A percentile compares a stretch with the other conserved stretches of the same genome.
Evolutionary conservation across 768 basidiomycete genomes (phyloP).

Genomic region (Mycena capillaripes): DNA sequence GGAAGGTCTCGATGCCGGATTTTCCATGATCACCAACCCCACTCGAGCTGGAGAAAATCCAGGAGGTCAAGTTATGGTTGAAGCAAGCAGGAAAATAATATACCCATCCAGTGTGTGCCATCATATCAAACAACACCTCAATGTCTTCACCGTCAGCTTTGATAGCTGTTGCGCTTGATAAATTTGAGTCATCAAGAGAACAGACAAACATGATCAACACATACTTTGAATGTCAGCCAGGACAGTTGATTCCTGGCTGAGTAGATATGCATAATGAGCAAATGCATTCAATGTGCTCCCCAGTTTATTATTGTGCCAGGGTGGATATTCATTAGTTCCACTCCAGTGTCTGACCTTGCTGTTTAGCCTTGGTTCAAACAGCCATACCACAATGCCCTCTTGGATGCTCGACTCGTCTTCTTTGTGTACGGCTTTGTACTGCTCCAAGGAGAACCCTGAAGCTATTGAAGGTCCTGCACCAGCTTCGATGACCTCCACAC

Average conservation of each 20-base stretch:
- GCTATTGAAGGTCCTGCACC: constrained; percentile 6
- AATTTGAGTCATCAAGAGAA: neutral
- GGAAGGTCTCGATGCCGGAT: neutral
- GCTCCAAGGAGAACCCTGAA: constrained; percentile 12
- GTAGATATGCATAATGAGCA: neutral
- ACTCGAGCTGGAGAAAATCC: neutral
- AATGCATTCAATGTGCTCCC: constrained; percentile 12
- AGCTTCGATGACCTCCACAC: constrained; percentile 1
- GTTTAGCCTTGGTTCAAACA: constrained; percentile 8
- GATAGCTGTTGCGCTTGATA: neutral
- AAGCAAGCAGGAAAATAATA: neutral
- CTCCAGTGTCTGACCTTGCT: constrained; percentile 15
- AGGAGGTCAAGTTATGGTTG: neutral
- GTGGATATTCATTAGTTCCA: constrained; percentile 6
- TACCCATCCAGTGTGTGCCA: neutral
- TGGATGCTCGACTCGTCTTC: neutral
- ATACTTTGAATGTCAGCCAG: neutral
- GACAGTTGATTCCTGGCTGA: neutral
- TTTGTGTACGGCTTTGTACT: neutral
- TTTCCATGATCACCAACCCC: constrained; percentile 10
- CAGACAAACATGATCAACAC: neutral
- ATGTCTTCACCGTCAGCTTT: neutral
- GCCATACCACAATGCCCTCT: neutral
- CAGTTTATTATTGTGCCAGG: neutral
- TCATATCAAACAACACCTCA: neutral